Evolutionary conservation across 768 basidiomycete genomes (phyloP).

Genomic region (Polyporus arcularius): DNA sequence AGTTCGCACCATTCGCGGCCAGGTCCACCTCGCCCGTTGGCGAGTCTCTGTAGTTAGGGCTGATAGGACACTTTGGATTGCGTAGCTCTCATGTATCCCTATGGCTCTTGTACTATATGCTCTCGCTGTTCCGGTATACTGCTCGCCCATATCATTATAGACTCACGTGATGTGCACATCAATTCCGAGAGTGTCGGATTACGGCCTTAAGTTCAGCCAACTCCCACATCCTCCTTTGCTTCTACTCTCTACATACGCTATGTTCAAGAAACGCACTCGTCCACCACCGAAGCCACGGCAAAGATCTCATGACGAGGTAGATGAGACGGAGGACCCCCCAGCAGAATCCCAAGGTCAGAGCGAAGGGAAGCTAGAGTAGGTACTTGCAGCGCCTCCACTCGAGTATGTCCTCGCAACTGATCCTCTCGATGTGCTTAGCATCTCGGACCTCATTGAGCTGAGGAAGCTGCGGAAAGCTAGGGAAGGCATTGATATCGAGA

Average conservation of each 20-base stretch:
- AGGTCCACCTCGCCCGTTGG: not conserved
- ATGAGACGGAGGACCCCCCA: slow-evolving; percentile 29
- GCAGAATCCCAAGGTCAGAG: slow-evolving; percentile 31
- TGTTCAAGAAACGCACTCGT: slow-evolving; percentile 77
- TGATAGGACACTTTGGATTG: too few relatives aligned
- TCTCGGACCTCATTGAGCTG: slow-evolving; percentile 84
- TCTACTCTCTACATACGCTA: slow-evolving; percentile 21
- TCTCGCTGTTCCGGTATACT: too few relatives aligned
- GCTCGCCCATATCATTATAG: too few relatives aligned
- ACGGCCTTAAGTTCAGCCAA: not conserved
- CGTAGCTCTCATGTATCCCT: not conserved
- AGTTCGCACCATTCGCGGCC: not conserved
- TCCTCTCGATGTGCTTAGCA: slow-evolving; percentile 38
- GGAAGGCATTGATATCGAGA: slow-evolving; percentile 84
- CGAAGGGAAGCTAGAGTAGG: slow-evolving; percentile 26
- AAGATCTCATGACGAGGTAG: slow-evolving; percentile 40
- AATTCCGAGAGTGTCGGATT: not conserved
- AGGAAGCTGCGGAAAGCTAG: slow-evolving; percentile 72
- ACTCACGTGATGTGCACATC: not conserved
- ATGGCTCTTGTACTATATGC: not conserved
- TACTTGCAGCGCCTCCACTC: slow-evolving; percentile 2
- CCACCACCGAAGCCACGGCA: slow-evolving; percentile 62
- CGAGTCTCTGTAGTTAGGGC: not conserved
- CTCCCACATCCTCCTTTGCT: not conserved
- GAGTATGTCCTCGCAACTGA: slow-evolving; percentile 6